Percentiles rank a stretch among this genome's conserved stretches.
Conservation (phyloP, 441 rosid genomes). For the Eruca vesicaria region DNA sequence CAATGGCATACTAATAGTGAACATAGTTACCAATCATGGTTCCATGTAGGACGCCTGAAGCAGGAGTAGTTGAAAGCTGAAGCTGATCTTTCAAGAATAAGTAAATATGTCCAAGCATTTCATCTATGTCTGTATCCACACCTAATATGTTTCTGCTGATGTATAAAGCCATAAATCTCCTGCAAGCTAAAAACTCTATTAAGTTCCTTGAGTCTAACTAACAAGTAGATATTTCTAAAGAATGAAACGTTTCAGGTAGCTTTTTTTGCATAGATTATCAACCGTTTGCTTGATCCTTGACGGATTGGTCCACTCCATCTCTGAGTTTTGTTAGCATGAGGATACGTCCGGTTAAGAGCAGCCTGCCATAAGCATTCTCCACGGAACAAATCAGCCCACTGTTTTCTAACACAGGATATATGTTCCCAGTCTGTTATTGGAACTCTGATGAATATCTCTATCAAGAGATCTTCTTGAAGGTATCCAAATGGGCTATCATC, state of each 20-base stretch:
- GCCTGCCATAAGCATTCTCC: constrained; percentile 89
- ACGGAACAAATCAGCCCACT: constrained; percentile 65
- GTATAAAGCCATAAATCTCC: constrained; percentile 73
- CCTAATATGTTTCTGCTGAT: constrained; percentile 59
- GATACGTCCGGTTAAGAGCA: constrained; percentile 60
- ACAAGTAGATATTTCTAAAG: no score
- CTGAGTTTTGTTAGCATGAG: constrained; percentile 50
- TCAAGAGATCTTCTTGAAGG: constrained; percentile 76
- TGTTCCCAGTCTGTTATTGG: constrained; percentile 63
- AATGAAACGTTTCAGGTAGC: neutral
- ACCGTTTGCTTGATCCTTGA: constrained; percentile 71
- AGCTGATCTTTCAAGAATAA: constrained; percentile 87
- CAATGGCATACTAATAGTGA: neutral
- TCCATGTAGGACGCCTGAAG: constrained; percentile 79
- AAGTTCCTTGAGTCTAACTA: neutral
- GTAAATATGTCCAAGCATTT: constrained; percentile 79
- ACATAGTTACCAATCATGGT: constrained; percentile 62
- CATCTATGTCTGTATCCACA: constrained; percentile 58
- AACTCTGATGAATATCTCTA: constrained; percentile 73
- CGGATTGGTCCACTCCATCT: constrained; percentile 89
- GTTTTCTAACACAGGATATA: constrained; percentile 63
- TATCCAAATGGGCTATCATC: constrained; percentile 47
- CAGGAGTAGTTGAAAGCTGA: constrained; percentile 51
- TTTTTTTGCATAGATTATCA: neutral
- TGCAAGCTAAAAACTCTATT: constrained; percentile 37